Base-by-base conservation (phyloP, 2,329 filamentous ascomycete species). In the Pseudogymnoascus pannorum region DNA sequence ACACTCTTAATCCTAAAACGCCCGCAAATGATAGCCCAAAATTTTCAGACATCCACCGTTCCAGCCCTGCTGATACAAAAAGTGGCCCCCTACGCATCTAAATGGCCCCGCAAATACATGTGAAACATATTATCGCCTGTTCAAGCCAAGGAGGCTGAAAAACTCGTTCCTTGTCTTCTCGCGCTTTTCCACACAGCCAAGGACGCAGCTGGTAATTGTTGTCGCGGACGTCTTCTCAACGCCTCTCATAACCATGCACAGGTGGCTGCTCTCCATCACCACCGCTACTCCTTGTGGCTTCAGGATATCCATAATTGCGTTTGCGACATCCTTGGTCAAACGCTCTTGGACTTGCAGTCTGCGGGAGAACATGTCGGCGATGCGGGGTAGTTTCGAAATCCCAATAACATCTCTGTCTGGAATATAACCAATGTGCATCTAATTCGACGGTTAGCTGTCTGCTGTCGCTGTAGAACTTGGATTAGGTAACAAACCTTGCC, bases 371-470 rank as follows among this genome's bases (percentile, higher is more conserved):
- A 99, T 95, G 72, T 99, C 92, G 60, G 93, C 94, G 66, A 99
- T 93, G 65, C 94, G 88, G 24, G 93, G 93, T 58, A 99, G 83
- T 75, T 99, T 99, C 31, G 92, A 97, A 59, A 99, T 87, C 58
- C 94, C 94, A 64, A 99, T 91, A 59, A 99, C 92, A 63, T 92
- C 87, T 72, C 92, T 85, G 70, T 87, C 86, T 29, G 94, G 94
- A 65, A 99, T 97, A 76, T 99, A 99, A 62, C 92, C 94, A 69
- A 99, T 97, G 77, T 99, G 94, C 91, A 99, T 97, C 91, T 95
- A 67, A 42, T 4, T 14, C 5, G 57, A 24, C 54, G 44, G 61
- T 66, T 58, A 65, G 64, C 64, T 38, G 60, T 61, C 33, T 57
- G 20, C 5, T 42, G 11, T 58, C 24, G 22, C 12, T n/a, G 9